These are phyloP conservation scores for Rhodofomes roseus DNA, from an alignment of 1,284 basidiomycete genomes.

Conservation along the genomic window DNA sequence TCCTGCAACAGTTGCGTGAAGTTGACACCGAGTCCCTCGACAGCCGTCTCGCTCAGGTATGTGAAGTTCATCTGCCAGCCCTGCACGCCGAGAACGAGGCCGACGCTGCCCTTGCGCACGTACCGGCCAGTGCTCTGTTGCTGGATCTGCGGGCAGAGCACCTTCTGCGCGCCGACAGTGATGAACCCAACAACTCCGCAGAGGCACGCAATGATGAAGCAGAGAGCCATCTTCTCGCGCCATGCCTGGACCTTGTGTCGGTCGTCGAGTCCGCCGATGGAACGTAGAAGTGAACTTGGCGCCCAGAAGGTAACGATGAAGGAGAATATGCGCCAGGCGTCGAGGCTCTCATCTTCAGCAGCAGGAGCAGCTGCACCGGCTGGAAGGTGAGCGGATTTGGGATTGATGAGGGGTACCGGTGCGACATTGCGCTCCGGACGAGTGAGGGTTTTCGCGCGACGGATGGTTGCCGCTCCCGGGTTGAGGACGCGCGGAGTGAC, in stretches of 20 bases:
- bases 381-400: slow-evolving; percentile 44
- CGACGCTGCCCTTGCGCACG: slow-evolving; percentile 55
- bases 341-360: slow-evolving; percentile 41
- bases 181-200: slow-evolving; percentile 87
- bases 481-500: slow-evolving; percentile 59
- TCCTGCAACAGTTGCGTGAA: slow-evolving; percentile 46
- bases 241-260: slow-evolving; percentile 84
- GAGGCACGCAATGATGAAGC: slow-evolving; percentile 78
- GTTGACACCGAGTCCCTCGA: slow-evolving; percentile 52
- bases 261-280: slow-evolving; percentile 80
- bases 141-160: slow-evolving; percentile 76
- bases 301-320: slow-evolving; percentile 89
- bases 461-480: slow-evolving; percentile 56
- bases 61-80: slow-evolving; percentile 81
- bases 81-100: slow-evolving; percentile 71
- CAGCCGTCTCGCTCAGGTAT: slow-evolving; percentile 27
- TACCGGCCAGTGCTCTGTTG: slow-evolving; percentile 56
- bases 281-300: slow-evolving; percentile 71
- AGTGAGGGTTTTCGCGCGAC: slow-evolving; percentile 92
- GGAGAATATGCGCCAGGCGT: slow-evolving; percentile 83
- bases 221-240: slow-evolving; percentile 96
- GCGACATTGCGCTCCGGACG: slow-evolving; percentile 93
- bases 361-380: slow-evolving; percentile 26
- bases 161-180: slow-evolving; percentile 92
- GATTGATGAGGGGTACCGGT: slow-evolving; percentile 91